phyloP scores from a whole-genome alignment of 1,284 basidiomycete genomes.

The Naganishia albida region DNA sequence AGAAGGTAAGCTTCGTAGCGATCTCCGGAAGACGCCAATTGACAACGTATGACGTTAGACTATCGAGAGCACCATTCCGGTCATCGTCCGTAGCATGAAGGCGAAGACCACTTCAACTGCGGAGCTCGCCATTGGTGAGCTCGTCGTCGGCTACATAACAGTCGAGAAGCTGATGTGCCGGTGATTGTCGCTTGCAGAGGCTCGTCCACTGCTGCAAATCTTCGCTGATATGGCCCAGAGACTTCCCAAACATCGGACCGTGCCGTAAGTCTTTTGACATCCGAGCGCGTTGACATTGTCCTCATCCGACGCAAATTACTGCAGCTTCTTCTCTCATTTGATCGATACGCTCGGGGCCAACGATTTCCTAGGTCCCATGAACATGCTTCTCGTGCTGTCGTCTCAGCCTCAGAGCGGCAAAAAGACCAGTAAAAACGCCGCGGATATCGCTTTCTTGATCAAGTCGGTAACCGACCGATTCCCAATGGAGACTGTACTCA shows the following conservation, averaged over 20 bases:
- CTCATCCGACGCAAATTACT: constrained; percentile 46
- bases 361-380: constrained; percentile 80
- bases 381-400: constrained; percentile 62
- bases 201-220: constrained; percentile 51
- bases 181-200: constrained; percentile 37
- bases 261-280: constrained; percentile 38
- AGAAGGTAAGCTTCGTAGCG: constrained; percentile 63
- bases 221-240: constrained; percentile 55
- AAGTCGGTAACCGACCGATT: constrained; percentile 24
- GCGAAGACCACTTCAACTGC: constrained; percentile 59
- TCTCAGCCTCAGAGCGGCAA: constrained; percentile 8
- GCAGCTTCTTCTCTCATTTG: constrained; percentile 81
- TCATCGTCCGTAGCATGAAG: constrained; percentile 78
- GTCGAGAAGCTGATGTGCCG: neutral
- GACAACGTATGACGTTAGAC: constrained; percentile 61
- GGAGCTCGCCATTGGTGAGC: constrained; percentile 63
- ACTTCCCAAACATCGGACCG: constrained; percentile 53
- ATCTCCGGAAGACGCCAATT: neutral
- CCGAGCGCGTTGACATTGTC: constrained; percentile 34
- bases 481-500: constrained; percentile 11
- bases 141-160: neutral
- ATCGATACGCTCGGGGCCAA: constrained; percentile 76
- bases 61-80: constrained; percentile 87
- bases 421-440: constrained; percentile 2
- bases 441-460: constrained; percentile 19